Evolutionary conservation across 331 rosid genomes (phyloP).

Genomic region (Saraca asoca): DNA sequence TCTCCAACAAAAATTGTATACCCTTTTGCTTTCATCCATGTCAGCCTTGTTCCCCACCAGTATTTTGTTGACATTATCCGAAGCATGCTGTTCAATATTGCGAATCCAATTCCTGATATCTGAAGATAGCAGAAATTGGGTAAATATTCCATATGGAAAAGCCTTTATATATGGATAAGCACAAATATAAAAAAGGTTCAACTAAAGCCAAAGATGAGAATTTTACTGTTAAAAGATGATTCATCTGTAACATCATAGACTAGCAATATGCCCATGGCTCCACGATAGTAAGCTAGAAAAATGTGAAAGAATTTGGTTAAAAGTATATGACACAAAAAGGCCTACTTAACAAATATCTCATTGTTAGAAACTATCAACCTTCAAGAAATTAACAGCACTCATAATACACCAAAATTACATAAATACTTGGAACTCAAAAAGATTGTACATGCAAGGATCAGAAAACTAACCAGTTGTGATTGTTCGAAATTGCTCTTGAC

Average conservation of each 20-base stretch:
- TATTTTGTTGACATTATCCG: conserved; percentile 73
- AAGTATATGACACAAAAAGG: conserved; percentile 10
- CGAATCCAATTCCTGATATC: conserved; percentile 99
- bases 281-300: conserved; percentile 89
- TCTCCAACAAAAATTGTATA: conserved; percentile 36
- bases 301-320: neutral
- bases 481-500: conserved; percentile 94
- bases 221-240: conserved; percentile 7
- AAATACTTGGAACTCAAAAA: neutral
- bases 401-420: neutral
- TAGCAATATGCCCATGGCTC: conserved; percentile 97
- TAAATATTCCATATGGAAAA: conserved; percentile 26
- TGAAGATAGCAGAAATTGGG: conserved; percentile 38
- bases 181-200: conserved; percentile 28
- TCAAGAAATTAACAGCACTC: too few relatives aligned
- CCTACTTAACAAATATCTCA: neutral
- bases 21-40: conserved; percentile 98
- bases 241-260: conserved; percentile 96
- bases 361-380: neutral
- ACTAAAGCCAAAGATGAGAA: conserved; percentile 26
- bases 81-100: conserved; percentile 96
- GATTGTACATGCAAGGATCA: neutral
- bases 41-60: conserved; percentile 68
- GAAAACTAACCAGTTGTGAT: conserved; percentile 77
- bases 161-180: neutral